These are phyloP conservation scores for Hortiboletus flavorubellus DNA, from an alignment of 768 basidiomycete species.

Conservation along the genomic window DNA sequence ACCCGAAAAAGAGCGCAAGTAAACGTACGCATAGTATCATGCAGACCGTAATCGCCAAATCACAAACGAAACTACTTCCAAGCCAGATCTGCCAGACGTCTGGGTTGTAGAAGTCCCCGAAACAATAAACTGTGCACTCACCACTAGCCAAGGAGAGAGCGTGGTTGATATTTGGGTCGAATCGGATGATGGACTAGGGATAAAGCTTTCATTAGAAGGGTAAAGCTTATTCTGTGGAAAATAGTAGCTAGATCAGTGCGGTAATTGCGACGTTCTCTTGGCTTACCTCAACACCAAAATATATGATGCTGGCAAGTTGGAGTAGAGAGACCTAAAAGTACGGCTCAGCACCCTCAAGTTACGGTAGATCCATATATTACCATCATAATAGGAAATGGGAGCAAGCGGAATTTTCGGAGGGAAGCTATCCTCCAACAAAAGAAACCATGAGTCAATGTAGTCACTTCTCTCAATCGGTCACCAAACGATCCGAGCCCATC, in stretches of 20 bases:
- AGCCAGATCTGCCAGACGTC: conserved; percentile 19
- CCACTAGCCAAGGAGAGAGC: conserved; percentile 8
- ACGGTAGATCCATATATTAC: neutral
- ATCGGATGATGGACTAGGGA: too few species aligned
- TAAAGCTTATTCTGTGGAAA: neutral
- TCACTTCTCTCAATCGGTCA: conserved; percentile 5
- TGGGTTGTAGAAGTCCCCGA: neutral
- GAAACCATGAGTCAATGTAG: conserved; percentile 18
- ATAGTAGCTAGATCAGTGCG: neutral
- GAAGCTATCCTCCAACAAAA: conserved; percentile 23
- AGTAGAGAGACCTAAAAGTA: conserved; percentile 18
- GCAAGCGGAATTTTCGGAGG: neutral
- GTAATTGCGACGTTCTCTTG: neutral
- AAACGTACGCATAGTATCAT: conserved; percentile 15
- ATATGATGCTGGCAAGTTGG: conserved; percentile 18
- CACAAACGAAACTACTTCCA: conserved; percentile 15
- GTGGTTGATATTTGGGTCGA: neutral
- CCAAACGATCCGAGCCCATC: neutral
- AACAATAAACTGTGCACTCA: neutral
- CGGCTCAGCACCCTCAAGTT: neutral
- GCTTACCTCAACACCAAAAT: neutral
- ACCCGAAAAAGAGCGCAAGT: neutral
- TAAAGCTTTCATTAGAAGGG: neutral
- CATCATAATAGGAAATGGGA: conserved; percentile 14
- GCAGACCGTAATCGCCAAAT: conserved; percentile 19